A percentile compares a stretch with the other conserved stretches of the same genome.
phyloP scores from a whole-genome alignment of 2,329 filamentous ascomycete species.

The Beauveria sp. region DNA sequence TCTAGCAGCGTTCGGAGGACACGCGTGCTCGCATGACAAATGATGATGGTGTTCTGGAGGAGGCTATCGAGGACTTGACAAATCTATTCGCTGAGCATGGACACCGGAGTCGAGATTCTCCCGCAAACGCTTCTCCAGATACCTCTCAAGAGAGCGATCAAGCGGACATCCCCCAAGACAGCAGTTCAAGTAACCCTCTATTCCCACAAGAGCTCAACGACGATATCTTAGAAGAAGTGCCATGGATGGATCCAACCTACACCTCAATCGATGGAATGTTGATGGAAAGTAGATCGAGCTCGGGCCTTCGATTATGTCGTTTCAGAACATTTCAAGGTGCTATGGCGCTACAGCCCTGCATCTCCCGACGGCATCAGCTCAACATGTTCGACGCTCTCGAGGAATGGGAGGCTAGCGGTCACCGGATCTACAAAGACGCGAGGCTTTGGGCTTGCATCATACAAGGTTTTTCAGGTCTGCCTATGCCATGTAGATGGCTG shows the following conservation, averaged over 20 bases:
- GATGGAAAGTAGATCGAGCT: neutral
- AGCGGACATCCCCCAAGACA: neutral
- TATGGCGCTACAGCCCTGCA: conserved; percentile 25
- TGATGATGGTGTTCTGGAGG: neutral
- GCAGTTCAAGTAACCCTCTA: neutral
- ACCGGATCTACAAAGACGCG: conserved; percentile 21
- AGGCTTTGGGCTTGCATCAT: conserved; percentile 25
- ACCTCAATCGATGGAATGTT: neutral
- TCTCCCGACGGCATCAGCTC: conserved; percentile 13
- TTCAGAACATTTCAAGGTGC: conserved; percentile 21
- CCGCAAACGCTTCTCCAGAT: neutral
- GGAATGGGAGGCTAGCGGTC: conserved; percentile 16
- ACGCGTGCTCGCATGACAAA: conserved; percentile 5
- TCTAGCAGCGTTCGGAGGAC: conserved; percentile 19
- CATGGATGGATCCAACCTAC: conserved; percentile 20
- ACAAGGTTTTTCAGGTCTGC: conserved; percentile 18
- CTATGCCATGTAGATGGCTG: conserved; percentile 25
- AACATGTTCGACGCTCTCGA: conserved; percentile 18
- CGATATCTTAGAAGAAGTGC: conserved; percentile 14
- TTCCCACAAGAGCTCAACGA: neutral
- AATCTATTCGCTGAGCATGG: neutral
- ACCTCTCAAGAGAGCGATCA: neutral
- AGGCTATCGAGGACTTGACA: neutral
- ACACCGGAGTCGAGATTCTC: neutral
- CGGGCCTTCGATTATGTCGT: conserved; percentile 14